These are phyloP conservation scores for Mycena epipterygia DNA, from an alignment of 768 basidiomycete genomes.

Conservation along the genomic window DNA sequence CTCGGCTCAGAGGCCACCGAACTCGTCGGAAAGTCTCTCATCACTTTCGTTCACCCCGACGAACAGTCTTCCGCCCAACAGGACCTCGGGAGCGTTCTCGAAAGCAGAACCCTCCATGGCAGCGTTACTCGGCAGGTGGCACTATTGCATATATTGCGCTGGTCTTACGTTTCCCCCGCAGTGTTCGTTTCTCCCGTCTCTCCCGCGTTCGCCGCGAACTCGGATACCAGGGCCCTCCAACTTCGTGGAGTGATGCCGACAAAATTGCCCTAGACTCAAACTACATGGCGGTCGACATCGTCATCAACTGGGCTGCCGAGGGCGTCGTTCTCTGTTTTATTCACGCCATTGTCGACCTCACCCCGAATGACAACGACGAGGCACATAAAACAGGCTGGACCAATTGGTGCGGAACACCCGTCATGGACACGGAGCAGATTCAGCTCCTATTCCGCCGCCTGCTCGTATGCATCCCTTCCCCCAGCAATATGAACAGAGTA, in stretches of 20 bases:
- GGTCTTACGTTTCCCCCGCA: constrained; percentile 49
- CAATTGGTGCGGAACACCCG: constrained; percentile 90
- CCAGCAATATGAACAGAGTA: constrained; percentile 68
- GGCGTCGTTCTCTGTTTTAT: constrained; percentile 91
- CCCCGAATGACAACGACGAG: constrained; percentile 81
- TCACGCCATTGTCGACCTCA: constrained; percentile 84
- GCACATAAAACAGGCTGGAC: constrained; percentile 80
- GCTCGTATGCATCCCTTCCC: constrained; percentile 65
- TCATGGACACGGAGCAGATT: constrained; percentile 69
- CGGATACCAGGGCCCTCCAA: constrained; percentile 71
- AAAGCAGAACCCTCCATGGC: constrained; percentile 83
- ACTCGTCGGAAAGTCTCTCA: constrained; percentile 78
- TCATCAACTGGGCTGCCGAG: constrained; percentile 91
- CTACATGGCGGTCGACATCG: constrained; percentile 91
- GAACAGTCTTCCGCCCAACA: constrained; percentile 81
- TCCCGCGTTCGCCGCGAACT: constrained; percentile 79
- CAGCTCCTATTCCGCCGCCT: constrained; percentile 72
- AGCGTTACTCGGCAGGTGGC: constrained; percentile 78
- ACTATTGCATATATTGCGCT: constrained; percentile 31
- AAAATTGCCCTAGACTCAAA: constrained; percentile 77
- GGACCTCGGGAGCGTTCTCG: constrained; percentile 81
- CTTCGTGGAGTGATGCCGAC: constrained; percentile 74
- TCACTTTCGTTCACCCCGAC: constrained; percentile 88
- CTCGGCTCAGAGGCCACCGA: constrained; percentile 78
- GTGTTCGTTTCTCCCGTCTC: constrained; percentile 85